Conservation (phyloP, 805 yeast species). For the Yarrowia sp. region DNA sequence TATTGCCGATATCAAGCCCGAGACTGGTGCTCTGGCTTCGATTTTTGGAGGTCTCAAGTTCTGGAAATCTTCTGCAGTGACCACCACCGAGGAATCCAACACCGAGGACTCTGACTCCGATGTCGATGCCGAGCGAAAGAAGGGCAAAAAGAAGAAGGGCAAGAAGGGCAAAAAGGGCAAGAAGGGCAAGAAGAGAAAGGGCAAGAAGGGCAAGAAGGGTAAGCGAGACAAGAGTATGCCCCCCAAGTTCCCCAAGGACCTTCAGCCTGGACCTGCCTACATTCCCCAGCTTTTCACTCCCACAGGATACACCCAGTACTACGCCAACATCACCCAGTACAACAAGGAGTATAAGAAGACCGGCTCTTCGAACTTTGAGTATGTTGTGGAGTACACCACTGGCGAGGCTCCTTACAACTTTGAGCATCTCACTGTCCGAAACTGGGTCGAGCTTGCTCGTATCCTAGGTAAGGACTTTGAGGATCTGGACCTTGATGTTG, state of each 20-base stretch:
- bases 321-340: constrained; percentile 63
- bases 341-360: constrained; percentile 52
- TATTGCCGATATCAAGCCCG: constrained; percentile 1
- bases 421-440: constrained; percentile 63
- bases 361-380: constrained; percentile 56
- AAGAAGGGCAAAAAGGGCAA: constrained; percentile 12
- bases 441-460: constrained; percentile 62
- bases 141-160: constrained; percentile 23
- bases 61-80: constrained; percentile 2
- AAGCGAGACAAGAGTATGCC: constrained; percentile 66
- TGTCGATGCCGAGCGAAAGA: constrained; percentile 16
- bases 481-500: constrained; percentile 36
- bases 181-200: constrained; percentile 11
- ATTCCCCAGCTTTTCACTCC: constrained; percentile 76
- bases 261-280: constrained; percentile 78
- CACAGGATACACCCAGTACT: constrained; percentile 73
- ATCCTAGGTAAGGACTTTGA: constrained; percentile 36
- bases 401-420: constrained; percentile 64
- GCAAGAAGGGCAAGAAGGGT: constrained; percentile 39
- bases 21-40: constrained; percentile 8
- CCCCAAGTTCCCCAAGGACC: constrained; percentile 61
- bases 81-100: not conserved
- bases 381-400: constrained; percentile 72
- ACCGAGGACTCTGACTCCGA: constrained; percentile 8
- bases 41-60: constrained; percentile 41